These are phyloP conservation scores for Orychophragmus violaceus DNA, from an alignment of 345 rosid species.

Conservation along the genomic window DNA sequence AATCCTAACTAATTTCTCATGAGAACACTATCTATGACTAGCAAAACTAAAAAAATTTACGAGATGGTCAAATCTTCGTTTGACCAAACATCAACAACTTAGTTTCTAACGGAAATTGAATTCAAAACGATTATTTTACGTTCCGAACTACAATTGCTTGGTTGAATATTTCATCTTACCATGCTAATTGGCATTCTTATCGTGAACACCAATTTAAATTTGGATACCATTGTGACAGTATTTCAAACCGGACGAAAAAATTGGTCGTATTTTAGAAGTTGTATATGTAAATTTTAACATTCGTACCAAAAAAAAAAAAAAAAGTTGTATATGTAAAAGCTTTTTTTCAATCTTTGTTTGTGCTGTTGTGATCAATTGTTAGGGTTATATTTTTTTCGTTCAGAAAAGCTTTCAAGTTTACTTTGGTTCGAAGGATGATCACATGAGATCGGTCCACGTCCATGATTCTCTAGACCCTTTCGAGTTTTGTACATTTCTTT, in stretches of 20 bases:
- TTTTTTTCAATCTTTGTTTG: neutral
- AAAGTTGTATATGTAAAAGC: too few relatives aligned
- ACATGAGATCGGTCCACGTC: conserved; percentile 27
- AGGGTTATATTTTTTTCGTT: neutral
- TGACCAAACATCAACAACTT: too few relatives aligned
- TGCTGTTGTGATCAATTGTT: too few relatives aligned
- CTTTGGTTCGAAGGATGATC: conserved; percentile 30
- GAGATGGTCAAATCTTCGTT: too few relatives aligned
- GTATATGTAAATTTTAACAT: too few relatives aligned
- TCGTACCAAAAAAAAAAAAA: too few relatives aligned
- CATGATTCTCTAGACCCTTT: conserved; percentile 19
- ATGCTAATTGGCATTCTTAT: neutral
- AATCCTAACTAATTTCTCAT: too few relatives aligned
- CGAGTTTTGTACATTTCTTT: conserved; percentile 10
- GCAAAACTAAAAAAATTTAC: too few relatives aligned
- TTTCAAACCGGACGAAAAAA: neutral
- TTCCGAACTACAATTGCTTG: too few relatives aligned
- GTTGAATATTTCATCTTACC: neutral
- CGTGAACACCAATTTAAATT: neutral
- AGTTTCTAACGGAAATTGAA: too few relatives aligned
- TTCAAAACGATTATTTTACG: too few relatives aligned
- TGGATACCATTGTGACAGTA: neutral
- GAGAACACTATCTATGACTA: too few relatives aligned
- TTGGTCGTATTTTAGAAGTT: neutral
- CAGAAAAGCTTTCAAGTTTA: conserved; percentile 2